These are phyloP conservation scores for Marasmius oreades DNA, from an alignment of 1,284 basidiomycete species.

Conservation along the genomic window DNA sequence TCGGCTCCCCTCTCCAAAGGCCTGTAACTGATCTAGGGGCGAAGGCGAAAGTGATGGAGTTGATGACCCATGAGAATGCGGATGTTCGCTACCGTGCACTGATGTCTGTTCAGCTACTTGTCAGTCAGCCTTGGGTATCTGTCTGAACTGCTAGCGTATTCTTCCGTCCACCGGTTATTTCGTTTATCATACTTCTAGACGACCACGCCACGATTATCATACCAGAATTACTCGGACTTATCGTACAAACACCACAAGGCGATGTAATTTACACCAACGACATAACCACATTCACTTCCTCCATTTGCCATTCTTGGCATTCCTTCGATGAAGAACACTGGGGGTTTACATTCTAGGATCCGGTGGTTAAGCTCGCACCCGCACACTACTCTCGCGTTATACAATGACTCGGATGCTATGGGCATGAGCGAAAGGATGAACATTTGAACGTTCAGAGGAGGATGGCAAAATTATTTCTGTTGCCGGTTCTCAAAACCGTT, in stretches of 20 bases:
- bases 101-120: conserved; percentile 77
- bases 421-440: too few species aligned
- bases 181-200: neutral
- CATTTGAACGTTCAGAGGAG: conserved; percentile 23
- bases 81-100: conserved; percentile 93
- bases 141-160: conserved; percentile 15
- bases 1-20: conserved; percentile 36
- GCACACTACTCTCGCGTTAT: too few species aligned
- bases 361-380: too few species aligned
- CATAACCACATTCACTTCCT: neutral
- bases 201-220: neutral
- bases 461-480: conserved; percentile 80
- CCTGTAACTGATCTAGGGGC: conserved; percentile 80
- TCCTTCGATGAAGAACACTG: too few species aligned
- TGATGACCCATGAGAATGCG: conserved; percentile 86
- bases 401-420: too few species aligned
- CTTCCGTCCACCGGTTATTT: neutral
- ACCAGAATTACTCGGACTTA: neutral
- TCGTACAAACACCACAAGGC: neutral
- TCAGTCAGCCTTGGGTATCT: conserved; percentile 74
- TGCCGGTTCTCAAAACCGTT: conserved; percentile 55
- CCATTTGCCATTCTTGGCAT: neutral
- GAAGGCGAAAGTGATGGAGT: conserved; percentile 90
- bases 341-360: too few species aligned
- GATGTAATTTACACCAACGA: conserved; percentile 4